Evolutionary conservation across 2,329 filamentous ascomycete species (phyloP), one percentile per base, ranked within the genome.

Genomic region (Boeremia lycopersici): DNA sequence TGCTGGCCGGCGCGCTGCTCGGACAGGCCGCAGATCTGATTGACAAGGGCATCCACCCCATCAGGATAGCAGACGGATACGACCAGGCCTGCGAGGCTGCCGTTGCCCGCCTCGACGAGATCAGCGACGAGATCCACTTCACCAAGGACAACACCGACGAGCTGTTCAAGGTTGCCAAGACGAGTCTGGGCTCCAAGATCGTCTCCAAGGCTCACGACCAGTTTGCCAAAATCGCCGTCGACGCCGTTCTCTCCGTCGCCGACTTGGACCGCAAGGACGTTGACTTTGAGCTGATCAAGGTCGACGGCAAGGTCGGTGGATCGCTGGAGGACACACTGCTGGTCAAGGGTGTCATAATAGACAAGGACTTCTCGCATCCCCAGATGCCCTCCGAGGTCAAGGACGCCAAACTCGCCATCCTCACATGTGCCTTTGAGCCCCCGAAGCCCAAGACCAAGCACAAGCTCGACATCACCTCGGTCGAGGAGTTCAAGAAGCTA

Each of bases 391-490:
- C 89, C 45, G 92, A 97, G 78, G 93, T 99, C 62, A 85, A 83
- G 68, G 92, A 99, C 78, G 96, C 95, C 73, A 98, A 97, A 82
- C 87, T 99, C 72, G 95, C 95, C 66, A 99, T 99, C 70, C 81
- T 99, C 56, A 99, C 95, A 46, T 99, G 95, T 76, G 92, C 95
- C 4, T 99, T 99, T 74, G 95, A 99, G 81, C 95, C 95, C 29
- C 95, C 95, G 45, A 99, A 99, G 84, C 95, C 95, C 65, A 99
- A 99, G 86, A 99, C 95, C 42, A 99, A 99, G 86, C 95, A 99
- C 80, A 96, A 97, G 83, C 86, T 99, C 59, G 95, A 99, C 73
- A 99, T 99, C 73, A 95, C 92, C 52, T 90, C 88, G 36, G 93
- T 99, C 7, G 93, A 98, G 67, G 95, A 99, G 80, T 99, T 96